Conservation (phyloP, 169 alveolate genomes). For the Plasmodium cynomolgi region DNA sequence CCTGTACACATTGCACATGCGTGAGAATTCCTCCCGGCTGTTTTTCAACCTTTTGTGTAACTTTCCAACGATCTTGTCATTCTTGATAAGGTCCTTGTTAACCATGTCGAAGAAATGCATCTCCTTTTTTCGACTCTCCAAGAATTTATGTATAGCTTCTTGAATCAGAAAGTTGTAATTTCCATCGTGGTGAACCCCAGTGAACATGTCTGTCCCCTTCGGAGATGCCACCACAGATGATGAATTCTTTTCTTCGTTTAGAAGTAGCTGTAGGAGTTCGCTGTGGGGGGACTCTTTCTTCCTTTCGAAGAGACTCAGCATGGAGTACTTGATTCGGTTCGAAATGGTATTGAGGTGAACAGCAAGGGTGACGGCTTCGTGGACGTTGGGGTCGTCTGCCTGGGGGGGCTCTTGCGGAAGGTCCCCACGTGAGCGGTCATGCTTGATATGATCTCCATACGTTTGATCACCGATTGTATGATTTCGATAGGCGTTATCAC, state of each 20-base stretch:
- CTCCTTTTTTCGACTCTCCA: conserved; percentile 27
- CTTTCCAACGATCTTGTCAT: conserved; percentile 26
- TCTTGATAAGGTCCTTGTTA: conserved; percentile 37
- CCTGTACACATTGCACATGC: conserved; percentile 33
- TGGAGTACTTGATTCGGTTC: conserved; percentile 50
- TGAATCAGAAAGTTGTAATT: conserved; percentile 25
- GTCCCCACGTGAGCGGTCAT: background rate
- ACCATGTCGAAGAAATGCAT: background rate
- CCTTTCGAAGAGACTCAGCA: conserved; percentile 25
- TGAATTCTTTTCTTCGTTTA: background rate
- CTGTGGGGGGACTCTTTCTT: conserved; percentile 8
- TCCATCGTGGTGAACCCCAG: background rate
- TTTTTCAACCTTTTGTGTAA: conserved; percentile 25
- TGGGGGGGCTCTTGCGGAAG: background rate
- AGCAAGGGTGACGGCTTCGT: conserved; percentile 39
- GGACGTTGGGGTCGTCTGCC: background rate
- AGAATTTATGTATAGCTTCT: conserved; percentile 37
- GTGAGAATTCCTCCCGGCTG: conserved; percentile 16
- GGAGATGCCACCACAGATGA: background rate
- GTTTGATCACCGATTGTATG: no score
- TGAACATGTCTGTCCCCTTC: background rate
- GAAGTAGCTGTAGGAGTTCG: background rate
- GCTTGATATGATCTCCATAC: background rate
- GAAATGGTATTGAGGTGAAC: conserved; percentile 46
- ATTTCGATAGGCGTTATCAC: no score